Conservation (phyloP, 768 basidiomycete genomes). For the Lentinula boryana region DNA sequence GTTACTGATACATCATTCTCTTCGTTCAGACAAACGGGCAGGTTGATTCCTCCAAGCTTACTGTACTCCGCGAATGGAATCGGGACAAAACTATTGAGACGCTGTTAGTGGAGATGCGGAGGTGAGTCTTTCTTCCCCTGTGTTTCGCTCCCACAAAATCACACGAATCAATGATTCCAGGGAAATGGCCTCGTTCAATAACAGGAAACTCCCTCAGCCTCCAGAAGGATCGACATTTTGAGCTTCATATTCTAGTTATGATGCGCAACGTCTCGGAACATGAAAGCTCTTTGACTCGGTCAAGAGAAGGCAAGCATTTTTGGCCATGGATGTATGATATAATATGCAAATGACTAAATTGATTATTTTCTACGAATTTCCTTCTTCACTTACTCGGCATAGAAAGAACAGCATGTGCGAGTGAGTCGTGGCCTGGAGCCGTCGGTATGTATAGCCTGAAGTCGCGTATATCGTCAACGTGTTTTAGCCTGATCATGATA, state of each 20-base stretch:
- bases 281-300: neutral
- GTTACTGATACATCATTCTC: neutral
- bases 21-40: constrained; percentile 45
- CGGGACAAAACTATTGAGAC: constrained; percentile 78
- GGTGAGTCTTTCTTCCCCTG: constrained; percentile 40
- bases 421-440: too few species aligned
- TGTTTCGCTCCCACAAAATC: too few species aligned
- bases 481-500: too few species aligned
- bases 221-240: constrained; percentile 78
- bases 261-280: neutral
- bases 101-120: constrained; percentile 87
- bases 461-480: too few species aligned
- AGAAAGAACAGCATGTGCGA: too few species aligned
- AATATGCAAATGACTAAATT: neutral
- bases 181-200: constrained; percentile 91
- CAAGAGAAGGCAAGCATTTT: neutral
- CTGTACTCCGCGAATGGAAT: constrained; percentile 71
- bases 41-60: constrained; percentile 70
- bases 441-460: too few species aligned
- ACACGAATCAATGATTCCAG: constrained; percentile 30
- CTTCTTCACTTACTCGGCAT: too few species aligned
- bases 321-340: neutral
- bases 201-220: constrained; percentile 93
- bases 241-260: neutral
- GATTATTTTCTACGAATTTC: neutral